Evolutionary conservation across 2,329 filamentous ascomycete genomes (phyloP), one percentile per base, ranked within the genome.

Genomic region (Alternaria rosae): DNA sequence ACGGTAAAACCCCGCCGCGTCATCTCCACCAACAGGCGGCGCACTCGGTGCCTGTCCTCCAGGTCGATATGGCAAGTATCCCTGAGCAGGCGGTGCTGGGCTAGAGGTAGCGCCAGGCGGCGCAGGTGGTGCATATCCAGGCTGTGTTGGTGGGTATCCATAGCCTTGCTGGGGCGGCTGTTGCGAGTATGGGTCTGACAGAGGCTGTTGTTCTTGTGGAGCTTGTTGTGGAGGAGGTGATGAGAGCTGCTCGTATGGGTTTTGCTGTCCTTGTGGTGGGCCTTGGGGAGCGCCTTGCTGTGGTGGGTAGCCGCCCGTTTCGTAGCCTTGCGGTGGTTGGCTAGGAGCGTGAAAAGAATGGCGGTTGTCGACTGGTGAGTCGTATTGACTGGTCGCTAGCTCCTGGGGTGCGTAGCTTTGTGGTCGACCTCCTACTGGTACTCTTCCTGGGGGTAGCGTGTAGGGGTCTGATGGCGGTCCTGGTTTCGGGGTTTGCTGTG

Each of bases 321-420:
- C 65, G n/a, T 73, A 73, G 20, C 68, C 67, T 67, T 74, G 73
- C 3, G 68, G 67, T 54, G 63, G 64, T 54, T 70, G 70, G 30
- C 59, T 66, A 2, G 67, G 73, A 4, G 70, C 54, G 65, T 70
- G 53, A 64, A 81, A 81, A 17, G 78, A 79, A 44, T 82, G 79
- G 12, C 82, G 73, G 61, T 79, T 80, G 64, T 84, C 82, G 4
- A 82, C 68, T 2, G 83, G 83, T 8, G 80, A 82, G 64, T 84
- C 82, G 61, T 81, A 83, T 25, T 81, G 79, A 11, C 79, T 76
- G 5, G 82, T 82, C 17, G 82, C 79, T 17, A 85, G 75, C 69
- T 85, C 83, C 61, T 84, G 83, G 6, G 83, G 83, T 11, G 71
- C 78, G 48, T 74, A 79, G 54, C 77, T 80, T 50, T 78, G 77